Conservation (phyloP, 1,284 basidiomycete species). For the Pseudozyma sp. region DNA sequence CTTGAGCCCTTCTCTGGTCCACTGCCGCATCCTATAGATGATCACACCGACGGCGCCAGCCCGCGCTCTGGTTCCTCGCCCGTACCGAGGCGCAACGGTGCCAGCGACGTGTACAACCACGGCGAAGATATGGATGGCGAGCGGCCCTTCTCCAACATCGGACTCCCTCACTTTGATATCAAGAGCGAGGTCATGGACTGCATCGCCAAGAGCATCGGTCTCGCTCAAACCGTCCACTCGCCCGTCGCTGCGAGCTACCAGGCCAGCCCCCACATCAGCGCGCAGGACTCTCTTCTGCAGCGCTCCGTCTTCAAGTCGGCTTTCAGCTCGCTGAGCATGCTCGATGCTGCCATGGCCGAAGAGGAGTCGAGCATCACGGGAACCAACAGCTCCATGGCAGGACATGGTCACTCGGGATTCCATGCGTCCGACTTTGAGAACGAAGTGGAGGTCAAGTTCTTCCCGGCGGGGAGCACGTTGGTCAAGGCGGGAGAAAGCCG, state of each 20-base stretch:
- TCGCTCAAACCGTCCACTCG: constrained; percentile 77
- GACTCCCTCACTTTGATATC: constrained; percentile 81
- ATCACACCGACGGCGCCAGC: constrained; percentile 25
- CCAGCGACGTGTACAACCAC: constrained; percentile 5
- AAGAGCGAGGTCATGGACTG: constrained; percentile 95
- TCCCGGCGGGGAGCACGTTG: constrained; percentile 84
- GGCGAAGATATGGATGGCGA: constrained; percentile 28
- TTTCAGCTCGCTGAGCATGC: constrained; percentile 83
- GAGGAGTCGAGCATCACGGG: constrained; percentile 59
- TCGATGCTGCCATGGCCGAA: constrained; percentile 69
- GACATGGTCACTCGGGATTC: constrained; percentile 35
- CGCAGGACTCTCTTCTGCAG: constrained; percentile 46
- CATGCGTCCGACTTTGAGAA: constrained; percentile 79
- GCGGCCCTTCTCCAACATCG: constrained; percentile 25
- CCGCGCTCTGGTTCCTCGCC: constrained; percentile 26
- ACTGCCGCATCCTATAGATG: constrained; percentile 39
- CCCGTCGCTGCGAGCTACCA: constrained; percentile 67
- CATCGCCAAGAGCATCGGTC: constrained; percentile 95
- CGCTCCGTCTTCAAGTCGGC: constrained; percentile 76
- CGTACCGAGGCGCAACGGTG: constrained; percentile 19
- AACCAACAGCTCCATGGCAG: constrained; percentile 50
- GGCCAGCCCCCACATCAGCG: constrained; percentile 59
- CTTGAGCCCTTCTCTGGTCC: constrained; percentile 46
- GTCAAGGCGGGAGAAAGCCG: constrained; percentile 90
- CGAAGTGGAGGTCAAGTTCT: constrained; percentile 94